Percentiles rank a stretch among this genome's conserved stretches.
These are phyloP conservation scores for Aspergillus homomorphus DNA, from an alignment of 495 filamentous ascomycete genomes.

Conservation along the genomic window DNA sequence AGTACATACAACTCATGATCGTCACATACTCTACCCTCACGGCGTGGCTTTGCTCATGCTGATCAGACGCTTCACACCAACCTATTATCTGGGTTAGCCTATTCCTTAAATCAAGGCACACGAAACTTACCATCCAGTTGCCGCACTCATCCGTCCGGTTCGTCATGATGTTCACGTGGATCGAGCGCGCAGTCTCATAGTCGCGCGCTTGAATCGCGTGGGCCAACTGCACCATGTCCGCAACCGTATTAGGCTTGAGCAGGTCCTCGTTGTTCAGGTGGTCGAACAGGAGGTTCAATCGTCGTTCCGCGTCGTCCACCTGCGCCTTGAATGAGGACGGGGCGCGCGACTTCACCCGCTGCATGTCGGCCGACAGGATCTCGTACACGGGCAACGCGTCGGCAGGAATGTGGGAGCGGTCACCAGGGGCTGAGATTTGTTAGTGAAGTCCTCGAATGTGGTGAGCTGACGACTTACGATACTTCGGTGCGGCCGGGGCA, in stretches of 20 bases:
- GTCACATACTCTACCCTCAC: conserved; percentile 16
- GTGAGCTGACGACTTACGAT: conserved; percentile 53
- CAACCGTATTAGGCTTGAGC: conserved; percentile 75
- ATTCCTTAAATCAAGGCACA: background rate
- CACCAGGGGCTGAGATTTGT: conserved; percentile 60
- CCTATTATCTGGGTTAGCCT: conserved; percentile 44
- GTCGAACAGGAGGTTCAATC: conserved; percentile 87
- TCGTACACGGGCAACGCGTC: conserved; percentile 74
- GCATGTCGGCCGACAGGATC: conserved; percentile 78
- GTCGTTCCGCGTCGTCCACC: conserved; percentile 88
- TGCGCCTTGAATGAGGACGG: conserved; percentile 78
- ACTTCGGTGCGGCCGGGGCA: conserved; percentile 55
- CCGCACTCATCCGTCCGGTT: conserved; percentile 83
- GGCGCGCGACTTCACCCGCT: conserved; percentile 78
- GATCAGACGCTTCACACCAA: conserved; percentile 88
- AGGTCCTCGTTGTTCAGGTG: conserved; percentile 95
- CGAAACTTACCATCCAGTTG: conserved; percentile 85
- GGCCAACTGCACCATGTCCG: conserved; percentile 64
- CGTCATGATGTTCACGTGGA: conserved; percentile 80
- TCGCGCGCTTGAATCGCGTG: conserved; percentile 65
- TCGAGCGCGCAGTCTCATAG: conserved; percentile 67
- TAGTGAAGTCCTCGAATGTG: conserved; percentile 3
- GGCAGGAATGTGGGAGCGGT: conserved; percentile 83
- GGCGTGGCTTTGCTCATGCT: conserved; percentile 83
- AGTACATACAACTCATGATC: conserved; percentile 13